Evolutionary conservation across 768 basidiomycete species (phyloP).

Genomic region (Phylloporus sp.): DNA sequence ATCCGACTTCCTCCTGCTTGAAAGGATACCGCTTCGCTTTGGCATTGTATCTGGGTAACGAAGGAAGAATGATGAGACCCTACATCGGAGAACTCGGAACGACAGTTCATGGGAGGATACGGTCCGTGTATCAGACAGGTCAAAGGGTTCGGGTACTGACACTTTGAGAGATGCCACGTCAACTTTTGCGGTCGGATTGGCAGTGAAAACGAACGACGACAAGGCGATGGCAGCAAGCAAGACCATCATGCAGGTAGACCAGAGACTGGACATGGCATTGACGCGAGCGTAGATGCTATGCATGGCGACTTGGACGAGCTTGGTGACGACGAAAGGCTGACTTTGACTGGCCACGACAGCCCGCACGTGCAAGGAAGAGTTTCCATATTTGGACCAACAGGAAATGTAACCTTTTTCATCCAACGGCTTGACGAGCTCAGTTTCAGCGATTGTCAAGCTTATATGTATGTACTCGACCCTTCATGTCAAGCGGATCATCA

Average conservation of each 20-base stretch:
- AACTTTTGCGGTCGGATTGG: conserved; percentile 53
- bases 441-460: conserved; percentile 6
- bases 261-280: conserved; percentile 68
- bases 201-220: conserved; percentile 62
- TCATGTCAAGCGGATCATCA: conserved; percentile 3
- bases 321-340: neutral
- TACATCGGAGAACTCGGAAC: conserved; percentile 9
- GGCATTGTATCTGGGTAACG: conserved; percentile 38
- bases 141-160: conserved; percentile 40
- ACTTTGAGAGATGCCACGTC: conserved; percentile 68
- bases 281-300: conserved; percentile 65
- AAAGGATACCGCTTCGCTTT: conserved; percentile 51
- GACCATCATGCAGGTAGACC: conserved; percentile 71
- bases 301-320: conserved; percentile 41
- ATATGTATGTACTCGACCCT: conserved; percentile 12
- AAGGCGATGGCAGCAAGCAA: conserved; percentile 67
- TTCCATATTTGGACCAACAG: conserved; percentile 8
- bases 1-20: conserved; percentile 69
- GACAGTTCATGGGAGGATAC: conserved; percentile 6
- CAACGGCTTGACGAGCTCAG: neutral
- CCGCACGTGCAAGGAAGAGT: conserved; percentile 7
- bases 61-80: conserved; percentile 9
- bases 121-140: conserved; percentile 1
- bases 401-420: neutral
- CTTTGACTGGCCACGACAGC: neutral